Evolutionary conservation across 768 basidiomycete genomes (phyloP), one percentile per base, ranked within the genome.

Genomic region (Bullera alba): DNA sequence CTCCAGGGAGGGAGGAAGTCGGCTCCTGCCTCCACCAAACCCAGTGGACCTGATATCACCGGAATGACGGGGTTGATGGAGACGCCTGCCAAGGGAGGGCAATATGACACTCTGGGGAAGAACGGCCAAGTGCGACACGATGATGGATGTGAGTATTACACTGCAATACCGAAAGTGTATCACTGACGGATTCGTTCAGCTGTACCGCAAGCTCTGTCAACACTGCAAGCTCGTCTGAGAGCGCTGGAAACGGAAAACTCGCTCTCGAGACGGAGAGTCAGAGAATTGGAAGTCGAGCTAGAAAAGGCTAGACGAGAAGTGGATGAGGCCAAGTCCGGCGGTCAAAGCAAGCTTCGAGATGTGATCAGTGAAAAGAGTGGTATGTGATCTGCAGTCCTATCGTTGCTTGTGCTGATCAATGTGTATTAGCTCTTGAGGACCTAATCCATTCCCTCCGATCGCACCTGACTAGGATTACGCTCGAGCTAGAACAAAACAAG

Each of bases 351-450:
- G 45, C 88, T 90, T 58, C 78, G 78, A 50, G 84, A 86, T 57
- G 84, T 81, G 4, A 85, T 92, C 0, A 84, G 87, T 54, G 88
- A 91, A 70, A 91, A 91, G 70, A 87, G 87, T 77, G 87, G 88
- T 89, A 36, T 57, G 60, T 51, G 16, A 29, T 5, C 14, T 41
- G 3, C 16, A 6, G 19, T 45, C 22, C 22, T 41, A 28, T 17
- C n/a, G n/a, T n/a, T n/a, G 22, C 17, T 34, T 22, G 30, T 23
- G 23, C 30, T 4, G 41, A 42, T 50, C 17, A 8, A 23, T 38
- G 42, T 2, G 10, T 23, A 48, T 12, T 22, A 92, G 90, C 86
- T 15, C 76, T 95, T 2, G 90, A 93, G 70, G 80, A 83, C 0
- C 76, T 93, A 5, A 83, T 92, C 45, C 69, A 76, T 2, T 83